These are phyloP conservation scores for Meyerozyma athensensis DNA, from an alignment of 1,139 yeast species.

Conservation along the genomic window DNA sequence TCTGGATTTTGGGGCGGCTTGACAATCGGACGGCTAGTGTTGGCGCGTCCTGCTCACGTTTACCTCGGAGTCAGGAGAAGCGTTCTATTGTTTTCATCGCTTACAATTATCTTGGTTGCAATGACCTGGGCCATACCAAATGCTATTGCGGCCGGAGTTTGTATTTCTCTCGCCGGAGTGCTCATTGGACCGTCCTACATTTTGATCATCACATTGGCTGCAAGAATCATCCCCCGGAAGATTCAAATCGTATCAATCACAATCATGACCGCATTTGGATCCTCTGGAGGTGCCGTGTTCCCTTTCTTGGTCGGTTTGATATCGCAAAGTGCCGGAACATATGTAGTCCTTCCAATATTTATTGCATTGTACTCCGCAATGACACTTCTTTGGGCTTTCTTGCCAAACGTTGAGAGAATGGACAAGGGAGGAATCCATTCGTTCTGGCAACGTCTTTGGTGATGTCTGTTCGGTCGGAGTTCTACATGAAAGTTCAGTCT, in stretches of 20 bases:
- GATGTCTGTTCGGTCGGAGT: neutral
- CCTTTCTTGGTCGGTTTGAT: slow-evolving; percentile 54
- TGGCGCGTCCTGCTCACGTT: slow-evolving; percentile 39
- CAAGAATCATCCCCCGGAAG: slow-evolving; percentile 44
- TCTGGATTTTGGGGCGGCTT: slow-evolving; percentile 74
- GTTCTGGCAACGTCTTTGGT: slow-evolving; percentile 2
- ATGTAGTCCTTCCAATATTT: slow-evolving; percentile 51
- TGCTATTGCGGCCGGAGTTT: slow-evolving; percentile 37
- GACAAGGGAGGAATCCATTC: slow-evolving; percentile 1
- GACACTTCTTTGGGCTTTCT: slow-evolving; percentile 38
- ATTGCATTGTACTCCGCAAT: slow-evolving; percentile 36
- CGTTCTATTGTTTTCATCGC: slow-evolving; percentile 28
- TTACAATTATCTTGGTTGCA: slow-evolving; percentile 32
- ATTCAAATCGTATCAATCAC: slow-evolving; percentile 52
- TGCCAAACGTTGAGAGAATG: slow-evolving; percentile 31
- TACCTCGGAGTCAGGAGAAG: slow-evolving; percentile 48
- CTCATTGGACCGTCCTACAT: slow-evolving; percentile 55
- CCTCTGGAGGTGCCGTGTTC: slow-evolving; percentile 56
- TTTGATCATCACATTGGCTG: slow-evolving; percentile 43
- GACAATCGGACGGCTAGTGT: slow-evolving; percentile 52
- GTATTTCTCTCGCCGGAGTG: slow-evolving; percentile 45
- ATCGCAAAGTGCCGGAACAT: slow-evolving; percentile 49
- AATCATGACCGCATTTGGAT: slow-evolving; percentile 55
- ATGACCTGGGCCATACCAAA: slow-evolving; percentile 46
- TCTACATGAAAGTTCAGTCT: no score